Evolutionary conservation across 306 rosid genomes (phyloP).

Genomic region (Inga leiocalycina): DNA sequence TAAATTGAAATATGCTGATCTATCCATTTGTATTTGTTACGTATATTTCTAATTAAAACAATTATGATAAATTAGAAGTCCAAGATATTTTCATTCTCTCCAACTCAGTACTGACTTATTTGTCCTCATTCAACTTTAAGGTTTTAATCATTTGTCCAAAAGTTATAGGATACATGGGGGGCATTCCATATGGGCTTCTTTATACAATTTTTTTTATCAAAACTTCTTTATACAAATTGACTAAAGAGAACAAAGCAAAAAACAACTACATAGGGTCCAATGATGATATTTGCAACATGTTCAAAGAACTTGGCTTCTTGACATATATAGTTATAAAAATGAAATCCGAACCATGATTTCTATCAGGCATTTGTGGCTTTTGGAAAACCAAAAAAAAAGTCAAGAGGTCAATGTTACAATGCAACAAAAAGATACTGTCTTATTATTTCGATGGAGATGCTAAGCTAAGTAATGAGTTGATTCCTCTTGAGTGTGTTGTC

Average conservation of each 20-base stretch:
- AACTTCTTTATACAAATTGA: not conserved
- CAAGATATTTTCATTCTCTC: not conserved
- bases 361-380: not conserved
- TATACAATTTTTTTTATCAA: too few relatives aligned
- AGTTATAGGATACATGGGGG: not conserved
- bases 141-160: not conserved
- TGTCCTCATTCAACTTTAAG: slow-evolving; percentile 12
- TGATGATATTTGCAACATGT: not conserved
- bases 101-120: not conserved
- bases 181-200: not conserved
- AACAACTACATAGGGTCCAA: not conserved
- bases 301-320: not conserved
- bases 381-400: not conserved
- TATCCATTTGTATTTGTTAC: not conserved
- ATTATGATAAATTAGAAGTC: not conserved
- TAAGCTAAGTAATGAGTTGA: too few relatives aligned
- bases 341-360: not conserved
- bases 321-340: not conserved
- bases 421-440: too few relatives aligned
- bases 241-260: not conserved
- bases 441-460: too few relatives aligned
- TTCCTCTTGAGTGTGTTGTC: too few relatives aligned
- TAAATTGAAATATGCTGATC: not conserved
- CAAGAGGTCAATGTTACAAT: not conserved
- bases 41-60: not conserved